These are phyloP conservation scores for Penicillium riverlandense DNA, from an alignment of 495 filamentous ascomycete genomes.

Conservation along the genomic window DNA sequence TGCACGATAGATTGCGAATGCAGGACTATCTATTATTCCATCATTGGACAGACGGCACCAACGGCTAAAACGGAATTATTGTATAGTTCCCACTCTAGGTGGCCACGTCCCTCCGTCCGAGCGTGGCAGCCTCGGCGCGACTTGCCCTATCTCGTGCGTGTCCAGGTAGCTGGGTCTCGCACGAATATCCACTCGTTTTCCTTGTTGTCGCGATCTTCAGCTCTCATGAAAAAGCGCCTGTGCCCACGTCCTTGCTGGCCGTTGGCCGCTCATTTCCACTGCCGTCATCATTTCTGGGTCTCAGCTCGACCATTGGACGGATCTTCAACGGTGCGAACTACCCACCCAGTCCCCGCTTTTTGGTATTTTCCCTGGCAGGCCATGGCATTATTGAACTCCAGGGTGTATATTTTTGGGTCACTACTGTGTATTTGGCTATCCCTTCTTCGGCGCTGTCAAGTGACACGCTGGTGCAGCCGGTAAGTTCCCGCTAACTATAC, in stretches of 20 bases:
- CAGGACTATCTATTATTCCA: background rate
- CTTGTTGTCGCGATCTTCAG: no score
- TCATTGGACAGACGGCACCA: background rate
- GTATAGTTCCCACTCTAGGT: background rate
- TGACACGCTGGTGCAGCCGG: no score
- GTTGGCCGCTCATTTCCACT: constrained; percentile 7
- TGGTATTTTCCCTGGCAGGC: no score
- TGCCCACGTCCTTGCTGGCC: constrained; percentile 4
- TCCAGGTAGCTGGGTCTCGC: constrained; percentile 3
- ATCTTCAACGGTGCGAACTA: no score
- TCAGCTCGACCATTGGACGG: no score
- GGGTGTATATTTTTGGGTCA: no score
- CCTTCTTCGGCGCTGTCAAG: no score
- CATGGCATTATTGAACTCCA: no score
- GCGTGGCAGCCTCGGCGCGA: constrained; percentile 1
- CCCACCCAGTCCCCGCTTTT: no score
- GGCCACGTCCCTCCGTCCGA: constrained; percentile 3
- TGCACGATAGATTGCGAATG: background rate
- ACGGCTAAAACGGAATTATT: background rate
- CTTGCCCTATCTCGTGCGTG: background rate
- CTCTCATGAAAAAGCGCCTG: background rate
- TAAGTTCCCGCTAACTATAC: no score
- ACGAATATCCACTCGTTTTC: no score
- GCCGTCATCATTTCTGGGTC: constrained; percentile 5
- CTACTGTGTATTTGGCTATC: no score